phyloP scores from a whole-genome alignment of 2,329 filamentous ascomycete species.

The Nigrospora osmanthi region DNA sequence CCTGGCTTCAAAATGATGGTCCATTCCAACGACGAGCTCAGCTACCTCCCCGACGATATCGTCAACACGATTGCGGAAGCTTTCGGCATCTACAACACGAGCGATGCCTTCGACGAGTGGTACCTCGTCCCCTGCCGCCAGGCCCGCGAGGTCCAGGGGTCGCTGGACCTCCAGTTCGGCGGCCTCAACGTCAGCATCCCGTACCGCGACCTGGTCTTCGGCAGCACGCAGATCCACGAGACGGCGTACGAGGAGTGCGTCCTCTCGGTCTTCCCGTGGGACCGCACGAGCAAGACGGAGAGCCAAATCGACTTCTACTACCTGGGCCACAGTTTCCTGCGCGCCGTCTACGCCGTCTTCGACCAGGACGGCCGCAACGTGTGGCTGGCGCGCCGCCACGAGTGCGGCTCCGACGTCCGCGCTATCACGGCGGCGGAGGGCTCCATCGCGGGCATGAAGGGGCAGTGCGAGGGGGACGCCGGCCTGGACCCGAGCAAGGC shows the following conservation, averaged over 20 bases:
- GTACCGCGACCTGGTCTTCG: constrained; percentile 1
- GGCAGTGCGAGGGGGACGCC: background rate
- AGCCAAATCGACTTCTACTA: constrained; percentile 1
- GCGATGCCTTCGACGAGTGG: background rate
- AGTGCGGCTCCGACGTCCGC: constrained; percentile 1
- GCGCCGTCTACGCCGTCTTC: constrained; percentile 1
- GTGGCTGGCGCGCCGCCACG: constrained; percentile 1
- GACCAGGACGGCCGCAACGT: constrained; percentile 2
- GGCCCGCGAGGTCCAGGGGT: background rate
- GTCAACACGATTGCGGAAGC: constrained; percentile 1
- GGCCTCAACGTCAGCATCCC: constrained; percentile 1
- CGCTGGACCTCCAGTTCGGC: constrained; percentile 2
- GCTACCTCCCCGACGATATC: background rate
- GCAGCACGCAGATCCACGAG: background rate
- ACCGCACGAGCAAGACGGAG: background rate
- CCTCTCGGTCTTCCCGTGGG: constrained; percentile 1
- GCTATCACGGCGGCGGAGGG: background rate
- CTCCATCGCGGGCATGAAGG: background rate
- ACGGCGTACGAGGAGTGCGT: background rate
- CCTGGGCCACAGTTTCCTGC: constrained; percentile 1
- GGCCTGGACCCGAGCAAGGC: no score
- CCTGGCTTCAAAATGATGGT: no score
- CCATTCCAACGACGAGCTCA: background rate
- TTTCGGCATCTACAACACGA: constrained; percentile 5
- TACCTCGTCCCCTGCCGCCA: constrained; percentile 1